Percentiles rank a stretch among this genome's conserved stretches.
These are phyloP conservation scores for Moricandia arvensis DNA, from an alignment of 345 rosid species.

Conservation along the genomic window DNA sequence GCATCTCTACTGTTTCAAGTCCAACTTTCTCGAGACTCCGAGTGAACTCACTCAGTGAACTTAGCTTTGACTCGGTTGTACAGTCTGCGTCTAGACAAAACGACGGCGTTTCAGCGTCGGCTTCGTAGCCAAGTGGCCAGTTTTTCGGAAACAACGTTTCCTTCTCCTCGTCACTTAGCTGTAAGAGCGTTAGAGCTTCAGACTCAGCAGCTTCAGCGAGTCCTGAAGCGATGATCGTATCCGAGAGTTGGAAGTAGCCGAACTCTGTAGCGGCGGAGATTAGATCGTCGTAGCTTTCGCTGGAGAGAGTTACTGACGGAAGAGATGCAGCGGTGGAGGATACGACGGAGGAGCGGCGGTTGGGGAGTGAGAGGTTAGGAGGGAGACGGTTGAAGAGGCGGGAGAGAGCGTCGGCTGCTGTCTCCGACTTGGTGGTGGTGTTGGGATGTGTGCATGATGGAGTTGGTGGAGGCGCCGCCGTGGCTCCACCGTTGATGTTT, in stretches of 20 bases:
- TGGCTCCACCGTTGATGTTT: slow-evolving; percentile 48
- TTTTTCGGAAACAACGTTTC: slow-evolving; percentile 52
- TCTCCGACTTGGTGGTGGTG: slow-evolving; percentile 40
- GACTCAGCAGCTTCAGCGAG: slow-evolving; percentile 66
- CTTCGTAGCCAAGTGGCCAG: slow-evolving; percentile 76
- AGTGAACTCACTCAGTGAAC: slow-evolving; percentile 49
- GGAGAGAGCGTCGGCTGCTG: slow-evolving; percentile 58
- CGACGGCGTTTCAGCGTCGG: slow-evolving; percentile 43
- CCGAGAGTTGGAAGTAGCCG: slow-evolving; percentile 58
- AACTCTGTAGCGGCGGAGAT: slow-evolving; percentile 46
- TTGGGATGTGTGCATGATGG: slow-evolving; percentile 50
- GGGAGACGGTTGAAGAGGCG: slow-evolving; percentile 74
- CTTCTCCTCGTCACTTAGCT: slow-evolving; percentile 43
- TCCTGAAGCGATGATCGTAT: slow-evolving; percentile 33
- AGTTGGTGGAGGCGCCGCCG: slow-evolving; percentile 83
- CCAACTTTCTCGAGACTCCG: slow-evolving; percentile 57
- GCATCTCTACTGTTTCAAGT: slow-evolving; percentile 44
- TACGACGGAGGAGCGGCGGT: slow-evolving; percentile 37
- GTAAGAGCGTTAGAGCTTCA: slow-evolving; percentile 51
- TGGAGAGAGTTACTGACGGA: slow-evolving; percentile 44
- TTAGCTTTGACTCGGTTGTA: slow-evolving; percentile 40
- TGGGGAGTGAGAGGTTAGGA: slow-evolving; percentile 65
- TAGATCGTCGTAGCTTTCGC: slow-evolving; percentile 20
- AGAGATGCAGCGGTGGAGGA: slow-evolving; percentile 32
- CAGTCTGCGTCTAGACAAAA: slow-evolving; percentile 53